Conservation (phyloP, 192 early-diverging fungal genomes). For the Entomortierella beljakovae region DNA sequence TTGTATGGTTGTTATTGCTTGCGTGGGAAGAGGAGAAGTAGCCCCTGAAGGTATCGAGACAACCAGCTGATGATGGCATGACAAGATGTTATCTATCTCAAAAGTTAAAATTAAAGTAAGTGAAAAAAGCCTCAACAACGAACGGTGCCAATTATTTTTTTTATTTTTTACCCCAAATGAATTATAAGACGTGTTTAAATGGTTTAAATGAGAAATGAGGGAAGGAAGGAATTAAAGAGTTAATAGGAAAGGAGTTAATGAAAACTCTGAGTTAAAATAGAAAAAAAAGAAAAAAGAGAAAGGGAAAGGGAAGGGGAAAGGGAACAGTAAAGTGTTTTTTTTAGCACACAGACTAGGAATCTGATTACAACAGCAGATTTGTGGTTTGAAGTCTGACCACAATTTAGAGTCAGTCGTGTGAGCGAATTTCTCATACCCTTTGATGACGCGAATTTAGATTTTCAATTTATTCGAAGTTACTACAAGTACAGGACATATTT, state of each 20-base stretch:
- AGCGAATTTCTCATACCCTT: no score
- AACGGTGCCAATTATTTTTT: not conserved
- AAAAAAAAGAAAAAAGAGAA: not conserved
- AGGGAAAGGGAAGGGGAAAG: not conserved
- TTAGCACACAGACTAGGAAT: no score
- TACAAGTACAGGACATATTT: no score
- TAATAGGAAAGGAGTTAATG: not conserved
- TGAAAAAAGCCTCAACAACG: not conserved
- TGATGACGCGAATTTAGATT: no score
- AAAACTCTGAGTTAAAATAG: not conserved
- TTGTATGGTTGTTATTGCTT: not conserved
- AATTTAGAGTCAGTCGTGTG: no score
- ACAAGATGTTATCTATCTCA: not conserved
- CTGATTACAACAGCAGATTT: no score
- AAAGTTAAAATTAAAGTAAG: not conserved
- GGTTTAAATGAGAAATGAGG: not conserved
- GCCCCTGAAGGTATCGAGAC: conserved; percentile 35
- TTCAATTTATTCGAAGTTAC: no score
- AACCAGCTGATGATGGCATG: conserved; percentile 24
- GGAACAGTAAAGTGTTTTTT: not conserved
- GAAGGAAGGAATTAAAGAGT: not conserved
- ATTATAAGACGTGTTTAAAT: no score
- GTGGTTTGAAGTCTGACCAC: no score
- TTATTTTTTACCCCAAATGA: not conserved
- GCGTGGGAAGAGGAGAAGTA: conserved; percentile 18